A percentile compares a stretch with the other conserved stretches of the same genome.
Evolutionary conservation across 768 basidiomycete genomes (phyloP).

Genomic region (Rhizopogon vesiculosus): DNA sequence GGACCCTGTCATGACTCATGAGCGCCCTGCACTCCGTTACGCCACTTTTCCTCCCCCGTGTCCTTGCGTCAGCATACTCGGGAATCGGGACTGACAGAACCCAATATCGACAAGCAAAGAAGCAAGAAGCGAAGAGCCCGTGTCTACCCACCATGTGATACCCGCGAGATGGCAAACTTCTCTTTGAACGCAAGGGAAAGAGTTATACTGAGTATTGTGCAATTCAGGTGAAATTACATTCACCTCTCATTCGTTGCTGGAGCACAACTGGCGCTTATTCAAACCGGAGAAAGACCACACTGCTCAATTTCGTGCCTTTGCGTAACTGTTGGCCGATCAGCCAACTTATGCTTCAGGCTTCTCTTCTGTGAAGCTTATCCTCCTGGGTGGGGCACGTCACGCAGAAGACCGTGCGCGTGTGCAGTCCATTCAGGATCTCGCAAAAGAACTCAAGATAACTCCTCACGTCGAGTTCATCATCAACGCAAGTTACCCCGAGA

Average conservation of each 20-base stretch:
- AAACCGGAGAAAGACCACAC: constrained; percentile 95
- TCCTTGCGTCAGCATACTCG: constrained; percentile 12
- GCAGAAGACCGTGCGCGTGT: constrained; percentile 69
- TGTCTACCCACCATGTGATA: constrained; percentile 94
- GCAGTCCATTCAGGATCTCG: constrained; percentile 49
- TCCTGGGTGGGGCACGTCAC: constrained; percentile 87
- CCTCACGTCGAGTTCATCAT: constrained; percentile 67
- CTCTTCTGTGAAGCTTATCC: constrained; percentile 51
- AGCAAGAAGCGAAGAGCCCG: constrained; percentile 71
- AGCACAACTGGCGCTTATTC: neutral
- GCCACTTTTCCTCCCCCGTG: constrained; percentile 35
- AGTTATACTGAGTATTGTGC: constrained; percentile 82
- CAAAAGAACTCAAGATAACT: constrained; percentile 49
- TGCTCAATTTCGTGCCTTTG: constrained; percentile 70
- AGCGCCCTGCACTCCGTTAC: constrained; percentile 38
- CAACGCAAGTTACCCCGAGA: constrained; percentile 72
- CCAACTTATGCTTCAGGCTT: constrained; percentile 47
- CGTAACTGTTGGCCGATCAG: constrained; percentile 47
- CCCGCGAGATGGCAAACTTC: constrained; percentile 59
- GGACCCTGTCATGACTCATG: constrained; percentile 46
- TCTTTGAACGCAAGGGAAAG: constrained; percentile 49
- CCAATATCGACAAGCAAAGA: constrained; percentile 57
- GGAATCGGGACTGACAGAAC: constrained; percentile 49
- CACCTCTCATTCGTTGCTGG: neutral
- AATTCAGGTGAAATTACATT: constrained; percentile 66